Percentiles rank a stretch among this genome's conserved stretches.
Evolutionary conservation across 306 rosid genomes (phyloP).

Genomic region (Lagenaria siceraria): DNA sequence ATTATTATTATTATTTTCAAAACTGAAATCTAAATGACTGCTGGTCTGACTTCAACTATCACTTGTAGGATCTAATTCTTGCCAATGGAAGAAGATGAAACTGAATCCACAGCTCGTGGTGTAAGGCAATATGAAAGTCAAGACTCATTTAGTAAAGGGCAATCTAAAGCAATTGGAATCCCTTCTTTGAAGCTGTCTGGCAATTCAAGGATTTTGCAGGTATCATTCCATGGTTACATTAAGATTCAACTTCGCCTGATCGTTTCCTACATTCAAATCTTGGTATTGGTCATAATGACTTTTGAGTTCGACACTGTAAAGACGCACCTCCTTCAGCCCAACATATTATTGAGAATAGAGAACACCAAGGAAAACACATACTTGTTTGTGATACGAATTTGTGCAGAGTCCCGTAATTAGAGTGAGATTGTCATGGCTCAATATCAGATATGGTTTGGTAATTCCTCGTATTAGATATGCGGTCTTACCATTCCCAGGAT

Average conservation of each 20-base stretch:
- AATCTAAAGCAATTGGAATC: not conserved
- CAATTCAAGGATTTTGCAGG: conserved; percentile 40
- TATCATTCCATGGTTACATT: conserved; percentile 48
- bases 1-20: not conserved
- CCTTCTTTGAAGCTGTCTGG: conserved; percentile 28
- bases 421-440: not conserved
- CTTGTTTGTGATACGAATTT: not conserved
- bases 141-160: not conserved
- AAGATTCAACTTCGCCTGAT: conserved; percentile 45
- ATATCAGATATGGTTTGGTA: not conserved
- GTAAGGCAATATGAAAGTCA: not conserved
- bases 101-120: conserved; percentile 5
- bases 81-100: conserved; percentile 18
- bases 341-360: not conserved
- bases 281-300: conserved; percentile 2
- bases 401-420: not conserved
- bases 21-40: not conserved
- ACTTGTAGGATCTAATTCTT: not conserved
- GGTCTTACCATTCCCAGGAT: conserved; percentile 17
- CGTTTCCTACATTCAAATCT: conserved; percentile 10
- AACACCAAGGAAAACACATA: not conserved
- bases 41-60: not conserved
- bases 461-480: not conserved
- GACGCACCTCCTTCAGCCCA: conserved; percentile 6
- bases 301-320: conserved; percentile 12